Base-by-base conservation (phyloP, 148 eudicot genomes). In the Rhododendron henanense region DNA sequence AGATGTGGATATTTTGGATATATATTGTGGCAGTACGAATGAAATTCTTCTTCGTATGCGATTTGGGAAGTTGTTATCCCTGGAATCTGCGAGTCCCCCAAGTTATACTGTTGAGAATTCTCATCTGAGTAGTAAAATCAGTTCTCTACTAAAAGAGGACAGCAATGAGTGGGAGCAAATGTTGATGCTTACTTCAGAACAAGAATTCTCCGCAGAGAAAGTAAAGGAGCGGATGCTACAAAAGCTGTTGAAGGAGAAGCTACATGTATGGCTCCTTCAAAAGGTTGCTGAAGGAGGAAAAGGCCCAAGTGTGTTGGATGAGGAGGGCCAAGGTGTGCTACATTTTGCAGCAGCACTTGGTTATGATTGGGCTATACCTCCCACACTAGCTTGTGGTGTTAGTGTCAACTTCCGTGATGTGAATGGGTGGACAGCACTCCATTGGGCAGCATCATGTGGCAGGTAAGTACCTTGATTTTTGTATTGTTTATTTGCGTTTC, bases 361-460 rank as follows among this genome's bases (percentile, higher is more conserved):
- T 87, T 94, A 89, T 81, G 93, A 94, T 84, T 95, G 98, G 98
- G 93, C 94, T 53, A 91, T 95, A 81, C 90, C 88, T 2, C 95
- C 96, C 31, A 92, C 93, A 48, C 74, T 94, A 91, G 90, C 90
- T 82, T 96, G 96, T 44, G 96, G 95, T 37, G 93, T 95, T 55
- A 95, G 90, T 88, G 88, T 95, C 87, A 95, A 95, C 86, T 94
- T 94, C 83, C 93, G 97, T 69, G 98, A 95, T 90, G 90, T 85
- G 48, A 87, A 88, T 88, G 98, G 98, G 76, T 95, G 97, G 98
- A 93, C 94, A 65, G 96, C 96, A 31, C 96, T 95, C 83, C 98
- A 95, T 82, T 95, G 95, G 97, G 97, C 98, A 73, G 98, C 96
- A 85, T 93, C 81, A 86, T 91, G 87, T 92, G 98, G 98, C 89